A percentile compares a stretch with the other conserved stretches of the same genome.
Evolutionary conservation across 768 basidiomycete species (phyloP).

Genomic region (Rhodotorula sphaerocarpa): DNA sequence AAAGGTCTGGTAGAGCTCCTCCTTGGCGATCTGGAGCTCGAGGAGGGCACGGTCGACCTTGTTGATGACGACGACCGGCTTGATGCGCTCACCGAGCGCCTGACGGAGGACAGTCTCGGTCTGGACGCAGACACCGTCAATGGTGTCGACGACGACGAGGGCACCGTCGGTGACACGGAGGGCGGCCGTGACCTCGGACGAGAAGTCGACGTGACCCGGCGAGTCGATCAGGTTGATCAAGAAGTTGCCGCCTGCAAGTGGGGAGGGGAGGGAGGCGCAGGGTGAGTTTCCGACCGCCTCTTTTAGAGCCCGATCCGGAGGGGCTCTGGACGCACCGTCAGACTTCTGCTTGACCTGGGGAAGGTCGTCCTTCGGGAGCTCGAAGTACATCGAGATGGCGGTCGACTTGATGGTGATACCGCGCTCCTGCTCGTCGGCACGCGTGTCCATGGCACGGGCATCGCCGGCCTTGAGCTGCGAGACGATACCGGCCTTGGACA

Average conservation of each 20-base stretch:
- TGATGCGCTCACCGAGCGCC: slow-evolving; percentile 94
- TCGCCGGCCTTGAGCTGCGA: slow-evolving; percentile 89
- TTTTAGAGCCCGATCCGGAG: background rate
- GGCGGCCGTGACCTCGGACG: slow-evolving; percentile 97
- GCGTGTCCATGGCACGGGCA: slow-evolving; percentile 82
- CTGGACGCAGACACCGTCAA: slow-evolving; percentile 99
- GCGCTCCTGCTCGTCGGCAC: slow-evolving; percentile 97
- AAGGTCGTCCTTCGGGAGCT: slow-evolving; percentile 83
- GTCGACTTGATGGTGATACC: slow-evolving; percentile 99
- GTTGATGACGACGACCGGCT: slow-evolving; percentile 98
- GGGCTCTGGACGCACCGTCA: slow-evolving; percentile 52
- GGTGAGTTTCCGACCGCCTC: too few relatives aligned
- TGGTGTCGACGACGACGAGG: slow-evolving; percentile 97
- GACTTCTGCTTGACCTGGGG: slow-evolving; percentile 85
- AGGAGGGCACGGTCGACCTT: slow-evolving; percentile 99
- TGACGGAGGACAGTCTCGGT: slow-evolving; percentile 99
- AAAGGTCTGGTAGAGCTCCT: slow-evolving; percentile 96
- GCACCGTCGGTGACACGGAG: slow-evolving; percentile 99
- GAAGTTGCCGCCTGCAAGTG: slow-evolving; percentile 71
- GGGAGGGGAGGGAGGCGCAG: slow-evolving; percentile 4
- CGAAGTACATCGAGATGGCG: slow-evolving; percentile 99
- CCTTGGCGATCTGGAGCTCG: slow-evolving; percentile 94
- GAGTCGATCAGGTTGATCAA: slow-evolving; percentile 99
- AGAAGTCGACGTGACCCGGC: slow-evolving; percentile 99
- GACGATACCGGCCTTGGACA: slow-evolving; percentile 99